Evolutionary conservation across 2,329 filamentous ascomycete species (phyloP), one percentile per base, ranked within the genome.

Genomic region (Penicillium frequentans): DNA sequence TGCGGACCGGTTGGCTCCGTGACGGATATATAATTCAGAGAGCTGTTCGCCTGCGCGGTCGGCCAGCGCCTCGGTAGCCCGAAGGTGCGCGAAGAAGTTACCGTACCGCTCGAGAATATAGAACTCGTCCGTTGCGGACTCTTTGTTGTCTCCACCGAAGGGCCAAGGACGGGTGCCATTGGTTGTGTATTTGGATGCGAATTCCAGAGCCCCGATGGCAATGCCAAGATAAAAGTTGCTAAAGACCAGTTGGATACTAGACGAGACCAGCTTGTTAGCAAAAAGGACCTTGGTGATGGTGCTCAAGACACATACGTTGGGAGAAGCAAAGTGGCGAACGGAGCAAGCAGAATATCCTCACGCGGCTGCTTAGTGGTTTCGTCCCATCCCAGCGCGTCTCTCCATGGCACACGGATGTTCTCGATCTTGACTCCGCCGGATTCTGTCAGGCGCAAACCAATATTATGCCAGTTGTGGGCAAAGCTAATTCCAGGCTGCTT

Each of bases 171-270:
- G 79, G 0, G 86, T 89, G 23, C 73, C 73, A 24, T 78, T 80
- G 2, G 70, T 72, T 0, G 86, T 89, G 60, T 88, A 89, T 26
- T 79, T 77, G 0, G 80, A 70, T 1, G 84, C 85, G 44, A 79
- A 80, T 8, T 81, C 74, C 0, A 88, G 74, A 0, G 85, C 82
- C 0, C 86, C 85, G 44, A 81, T 77, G 0, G 85, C 82, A 58
- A 88, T 88, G 2, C 85, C 85, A 1, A 88, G 74, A 67, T 88
- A 87, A 65, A 88, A 85, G 68, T 88, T 88, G 66, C 78, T 79
- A 70, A 88, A 88, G n/a, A 86, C 82, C 0, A 88, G 79, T 67
- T 88, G 85, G 57, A 88, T 86, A 0, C 78, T 82, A 31, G 21
- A 7, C 19, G 10, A 26, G 16, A 19, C 1, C n/a, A 2, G 3